A percentile compares a stretch with the other conserved stretches of the same genome.
These are phyloP conservation scores for Henningerozyma blattae DNA, from an alignment of 805 yeast species.

Conservation along the genomic window DNA sequence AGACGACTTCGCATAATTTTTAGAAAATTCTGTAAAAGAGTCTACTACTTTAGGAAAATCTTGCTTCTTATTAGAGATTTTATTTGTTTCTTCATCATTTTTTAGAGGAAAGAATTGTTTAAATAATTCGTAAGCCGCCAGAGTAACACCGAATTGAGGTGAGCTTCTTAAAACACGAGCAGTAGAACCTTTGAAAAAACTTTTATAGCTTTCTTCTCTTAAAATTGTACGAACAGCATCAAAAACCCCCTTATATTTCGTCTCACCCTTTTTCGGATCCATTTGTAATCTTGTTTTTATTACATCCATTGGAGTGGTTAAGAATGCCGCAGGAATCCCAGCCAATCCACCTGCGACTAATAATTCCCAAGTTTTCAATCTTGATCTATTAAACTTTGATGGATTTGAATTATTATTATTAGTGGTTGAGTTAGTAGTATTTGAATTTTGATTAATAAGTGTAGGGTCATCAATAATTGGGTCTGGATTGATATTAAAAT, in stretches of 20 bases:
- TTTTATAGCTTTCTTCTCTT: slow-evolving; percentile 71
- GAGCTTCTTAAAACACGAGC: slow-evolving; percentile 92
- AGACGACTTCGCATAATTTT: slow-evolving; percentile 7
- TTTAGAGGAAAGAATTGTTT: slow-evolving; percentile 29
- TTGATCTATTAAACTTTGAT: slow-evolving; percentile 32
- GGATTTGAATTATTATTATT: background rate
- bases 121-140: slow-evolving; percentile 92
- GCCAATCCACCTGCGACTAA: slow-evolving; percentile 86
- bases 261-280: slow-evolving; percentile 65
- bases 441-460: too few species aligned
- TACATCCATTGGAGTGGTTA: slow-evolving; percentile 95
- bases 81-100: background rate
- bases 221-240: slow-evolving; percentile 69
- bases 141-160: slow-evolving; percentile 95
- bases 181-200: slow-evolving; percentile 92
- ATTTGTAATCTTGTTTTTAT: slow-evolving; percentile 90
- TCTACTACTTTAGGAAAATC: slow-evolving; percentile 16
- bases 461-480: slow-evolving; percentile 36
- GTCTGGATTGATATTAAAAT: too few species aligned
- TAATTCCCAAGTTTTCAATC: slow-evolving; percentile 72
- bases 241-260: slow-evolving; percentile 59
- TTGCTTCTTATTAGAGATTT: slow-evolving; percentile 4
- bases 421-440: slow-evolving; percentile 30
- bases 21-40: slow-evolving; percentile 12
- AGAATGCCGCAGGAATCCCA: slow-evolving; percentile 95